These are phyloP conservation scores for Choiromyces venosus DNA, from an alignment of 495 filamentous ascomycete species.

Conservation along the genomic window DNA sequence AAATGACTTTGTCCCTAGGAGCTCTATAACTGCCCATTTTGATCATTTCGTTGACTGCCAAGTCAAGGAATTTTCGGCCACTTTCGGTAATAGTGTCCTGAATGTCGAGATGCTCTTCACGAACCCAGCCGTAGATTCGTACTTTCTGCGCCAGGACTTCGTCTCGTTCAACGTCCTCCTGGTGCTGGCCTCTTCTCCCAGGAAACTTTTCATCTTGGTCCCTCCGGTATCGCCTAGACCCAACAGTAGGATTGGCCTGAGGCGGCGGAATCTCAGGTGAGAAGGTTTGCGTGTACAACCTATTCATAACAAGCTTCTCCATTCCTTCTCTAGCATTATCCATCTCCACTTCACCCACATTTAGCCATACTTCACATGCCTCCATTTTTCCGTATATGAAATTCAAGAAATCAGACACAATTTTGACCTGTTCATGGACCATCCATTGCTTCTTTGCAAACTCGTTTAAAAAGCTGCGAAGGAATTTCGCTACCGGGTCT, in stretches of 20 bases:
- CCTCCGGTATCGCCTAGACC: constrained; percentile 76
- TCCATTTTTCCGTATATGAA: constrained; percentile 99
- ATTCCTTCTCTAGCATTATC: constrained; percentile 98
- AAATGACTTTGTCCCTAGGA: constrained; percentile 96
- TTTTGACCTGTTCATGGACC: constrained; percentile 99
- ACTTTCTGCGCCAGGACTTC: constrained; percentile 94
- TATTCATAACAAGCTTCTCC: constrained; percentile 99
- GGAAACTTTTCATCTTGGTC: constrained; percentile 76
- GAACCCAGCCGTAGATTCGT: constrained; percentile 90
- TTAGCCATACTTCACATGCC: constrained; percentile 94
- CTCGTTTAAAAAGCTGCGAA: constrained; percentile 87
- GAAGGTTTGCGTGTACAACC: constrained; percentile 92
- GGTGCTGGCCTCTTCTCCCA: constrained; percentile 86
- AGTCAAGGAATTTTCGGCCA: constrained; percentile 75
- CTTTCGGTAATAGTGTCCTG: constrained; percentile 62
- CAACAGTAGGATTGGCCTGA: constrained; percentile 64
- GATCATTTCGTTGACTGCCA: constrained; percentile 85
- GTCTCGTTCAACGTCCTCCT: constrained; percentile 96
- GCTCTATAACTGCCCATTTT: constrained; percentile 96
- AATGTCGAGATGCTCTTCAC: constrained; percentile 92
- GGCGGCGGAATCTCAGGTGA: constrained; percentile 79
- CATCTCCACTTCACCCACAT: constrained; percentile 93
- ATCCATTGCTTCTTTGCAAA: constrained; percentile 99
- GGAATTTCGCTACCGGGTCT: constrained; percentile 90
- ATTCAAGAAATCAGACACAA: constrained; percentile 92